Base-by-base conservation (phyloP, 192 early-diverging fungal genomes). In the Borealophlyctis nickersoniae region DNA sequence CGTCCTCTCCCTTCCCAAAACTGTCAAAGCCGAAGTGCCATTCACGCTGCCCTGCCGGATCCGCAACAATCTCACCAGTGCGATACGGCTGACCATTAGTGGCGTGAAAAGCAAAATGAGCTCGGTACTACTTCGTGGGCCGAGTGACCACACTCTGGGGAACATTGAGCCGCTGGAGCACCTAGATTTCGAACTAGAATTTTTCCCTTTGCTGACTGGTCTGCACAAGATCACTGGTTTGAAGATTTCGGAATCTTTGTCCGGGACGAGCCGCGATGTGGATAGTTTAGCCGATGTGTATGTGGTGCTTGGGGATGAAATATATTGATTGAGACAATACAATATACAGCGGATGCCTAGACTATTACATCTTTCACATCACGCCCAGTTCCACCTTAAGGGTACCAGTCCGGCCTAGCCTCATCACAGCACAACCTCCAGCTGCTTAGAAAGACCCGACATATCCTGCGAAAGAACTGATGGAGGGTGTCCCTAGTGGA, bases 171-270 rank as follows among this genome's bases (percentile, higher is more conserved):
- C 85, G 4, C 79, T 82, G 34, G 78, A 77, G 53, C 74, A 75
- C 11, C 73, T 78, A 2, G 88, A 91, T 23, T 77, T 94, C 34
- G 65, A 73, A 0, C 39, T 98, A 53, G 77, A 90, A 62, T 95
- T 94, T 63, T 85, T 95, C 63, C 84, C 94, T 9, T 67, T 96
- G 57, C 79, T 85, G 36, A 75, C 89, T 24, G 95, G 95, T 19
- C 74, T 95, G 49, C 93, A 95, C 69, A 87, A 88, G 60, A 74
- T 98, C 65, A 86, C 88, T 16, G 92, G 92, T 2, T 73, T 96
- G 62, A 81, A 74, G 51, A 66, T 97, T 1, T 62, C 65, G 3
- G 94, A 98, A 14, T n/a, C 49, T 31, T 32, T 60, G 16, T 67
- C 66, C 5, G 66, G 66, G 32, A 67, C 66, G 26, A 54, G 30